Evolutionary conservation across 176 grass and related monocot genomes (phyloP).

Genomic region (Juncus inflexus): DNA sequence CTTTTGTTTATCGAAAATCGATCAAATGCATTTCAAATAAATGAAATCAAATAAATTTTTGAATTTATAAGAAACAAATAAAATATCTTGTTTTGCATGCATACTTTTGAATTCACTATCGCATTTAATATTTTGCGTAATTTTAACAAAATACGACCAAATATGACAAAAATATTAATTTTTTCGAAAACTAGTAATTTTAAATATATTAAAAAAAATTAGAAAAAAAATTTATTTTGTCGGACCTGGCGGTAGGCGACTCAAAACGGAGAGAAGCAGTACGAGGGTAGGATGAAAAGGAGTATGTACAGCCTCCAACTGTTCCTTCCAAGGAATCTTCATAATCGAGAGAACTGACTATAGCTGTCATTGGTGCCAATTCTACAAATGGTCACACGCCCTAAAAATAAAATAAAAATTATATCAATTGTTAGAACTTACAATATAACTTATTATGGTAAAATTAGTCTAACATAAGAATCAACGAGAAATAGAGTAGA

Average conservation of each 20-base stretch:
- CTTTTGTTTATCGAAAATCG: too few relatives aligned
- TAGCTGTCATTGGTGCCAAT: conserved; percentile 46
- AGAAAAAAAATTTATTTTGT: not conserved
- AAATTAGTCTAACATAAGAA: not conserved
- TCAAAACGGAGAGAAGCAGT: conserved; percentile 86
- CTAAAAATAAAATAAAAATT: not conserved
- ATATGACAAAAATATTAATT: too few relatives aligned
- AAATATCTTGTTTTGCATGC: too few relatives aligned
- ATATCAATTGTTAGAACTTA: not conserved
- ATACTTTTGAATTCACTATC: too few relatives aligned
- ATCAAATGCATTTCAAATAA: too few relatives aligned
- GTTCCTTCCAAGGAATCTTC: conserved; percentile 82
- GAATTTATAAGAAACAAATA: too few relatives aligned
- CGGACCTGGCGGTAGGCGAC: conserved; percentile 23
- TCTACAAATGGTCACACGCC: conserved; percentile 85
- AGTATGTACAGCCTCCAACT: conserved; percentile 9
- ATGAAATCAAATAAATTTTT: too few relatives aligned
- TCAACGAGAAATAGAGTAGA: not conserved
- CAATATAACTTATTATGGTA: not conserved
- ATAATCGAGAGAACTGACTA: conserved; percentile 82
- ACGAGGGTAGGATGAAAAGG: conserved; percentile 66
- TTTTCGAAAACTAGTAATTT: too few relatives aligned
- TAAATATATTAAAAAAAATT: too few relatives aligned
- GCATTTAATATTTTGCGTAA: too few relatives aligned
- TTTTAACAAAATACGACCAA: too few relatives aligned